A percentile compares a stretch with the other conserved stretches of the same genome.
Evolutionary conservation across 768 basidiomycete species (phyloP).

Genomic region (Boletus speciosus): DNA sequence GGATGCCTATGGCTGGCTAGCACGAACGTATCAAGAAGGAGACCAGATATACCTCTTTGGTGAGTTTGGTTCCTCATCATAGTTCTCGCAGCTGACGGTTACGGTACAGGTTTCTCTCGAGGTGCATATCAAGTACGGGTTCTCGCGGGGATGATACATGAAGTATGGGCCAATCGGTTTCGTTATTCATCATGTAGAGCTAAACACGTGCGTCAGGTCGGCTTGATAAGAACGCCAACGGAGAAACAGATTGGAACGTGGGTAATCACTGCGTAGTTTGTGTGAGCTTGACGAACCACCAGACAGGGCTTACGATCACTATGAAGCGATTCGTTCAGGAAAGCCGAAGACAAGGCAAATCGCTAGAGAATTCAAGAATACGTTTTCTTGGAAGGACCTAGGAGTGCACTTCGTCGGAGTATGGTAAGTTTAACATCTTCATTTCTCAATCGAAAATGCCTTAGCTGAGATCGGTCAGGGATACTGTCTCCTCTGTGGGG

Average conservation of each 20-base stretch:
- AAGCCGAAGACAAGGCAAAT: conserved; percentile 20
- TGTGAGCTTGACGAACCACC: not conserved
- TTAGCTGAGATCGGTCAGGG: conserved; percentile 37
- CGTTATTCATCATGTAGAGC: not conserved
- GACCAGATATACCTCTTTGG: conserved; percentile 37
- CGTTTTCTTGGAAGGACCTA: conserved; percentile 42
- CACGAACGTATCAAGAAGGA: conserved; percentile 28
- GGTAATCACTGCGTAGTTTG: not conserved
- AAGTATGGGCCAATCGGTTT: conserved; percentile 16
- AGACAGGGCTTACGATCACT: conserved; percentile 19
- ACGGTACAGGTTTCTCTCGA: conserved; percentile 37
- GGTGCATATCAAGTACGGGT: conserved; percentile 42
- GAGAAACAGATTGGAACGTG: conserved; percentile 33
- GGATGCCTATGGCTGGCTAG: conserved; percentile 34
- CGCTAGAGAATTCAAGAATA: conserved; percentile 38
- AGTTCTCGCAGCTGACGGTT: not conserved
- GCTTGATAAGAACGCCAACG: conserved; percentile 30
- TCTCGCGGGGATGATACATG: conserved; percentile 40
- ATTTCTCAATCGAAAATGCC: not conserved
- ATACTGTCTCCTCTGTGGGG: conserved; percentile 66
- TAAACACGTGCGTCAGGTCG: conserved; percentile 24
- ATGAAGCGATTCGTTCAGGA: conserved; percentile 13
- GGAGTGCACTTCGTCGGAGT: conserved; percentile 51
- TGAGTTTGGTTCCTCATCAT: not conserved
- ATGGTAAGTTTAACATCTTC: conserved; percentile 34